These are phyloP conservation scores for Neurospora intermedia DNA, from an alignment of 495 filamentous ascomycete species.

Conservation along the genomic window DNA sequence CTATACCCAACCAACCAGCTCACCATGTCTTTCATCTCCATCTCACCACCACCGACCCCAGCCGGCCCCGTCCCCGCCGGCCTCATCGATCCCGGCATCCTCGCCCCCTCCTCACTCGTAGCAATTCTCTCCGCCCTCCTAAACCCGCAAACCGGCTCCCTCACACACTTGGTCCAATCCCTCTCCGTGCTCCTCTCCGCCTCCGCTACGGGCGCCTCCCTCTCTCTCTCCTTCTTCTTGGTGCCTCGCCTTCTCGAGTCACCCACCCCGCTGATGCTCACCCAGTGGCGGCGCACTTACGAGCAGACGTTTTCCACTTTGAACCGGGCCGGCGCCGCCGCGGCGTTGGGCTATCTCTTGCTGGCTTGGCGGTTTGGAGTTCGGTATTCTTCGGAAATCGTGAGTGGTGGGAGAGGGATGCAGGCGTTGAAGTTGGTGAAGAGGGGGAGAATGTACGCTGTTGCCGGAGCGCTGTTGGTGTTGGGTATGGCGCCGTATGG, in stretches of 20 bases:
- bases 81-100: background rate
- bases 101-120: background rate
- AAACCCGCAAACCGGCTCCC: background rate
- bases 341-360: conserved; percentile 29
- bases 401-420: background rate
- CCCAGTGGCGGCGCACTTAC: conserved; percentile 37
- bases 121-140: conserved; percentile 2
- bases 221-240: conserved; percentile 30
- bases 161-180: conserved; percentile 34
- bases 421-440: background rate
- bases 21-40: background rate
- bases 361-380: conserved; percentile 30
- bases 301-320: conserved; percentile 23
- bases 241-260: conserved; percentile 43
- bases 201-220: conserved; percentile 29
- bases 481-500: conserved; percentile 41
- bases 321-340: conserved; percentile 20
- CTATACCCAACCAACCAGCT: background rate
- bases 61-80: background rate
- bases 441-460: conserved; percentile 25
- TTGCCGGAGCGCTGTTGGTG: conserved; percentile 29
- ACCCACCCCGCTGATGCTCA: conserved; percentile 39
- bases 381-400: background rate
- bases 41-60: background rate
- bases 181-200: conserved; percentile 37